Percentiles rank a stretch among this genome's conserved stretches.
phyloP scores from a whole-genome alignment of 2,329 filamentous ascomycete genomes.

The Rutstroemia sp. region DNA sequence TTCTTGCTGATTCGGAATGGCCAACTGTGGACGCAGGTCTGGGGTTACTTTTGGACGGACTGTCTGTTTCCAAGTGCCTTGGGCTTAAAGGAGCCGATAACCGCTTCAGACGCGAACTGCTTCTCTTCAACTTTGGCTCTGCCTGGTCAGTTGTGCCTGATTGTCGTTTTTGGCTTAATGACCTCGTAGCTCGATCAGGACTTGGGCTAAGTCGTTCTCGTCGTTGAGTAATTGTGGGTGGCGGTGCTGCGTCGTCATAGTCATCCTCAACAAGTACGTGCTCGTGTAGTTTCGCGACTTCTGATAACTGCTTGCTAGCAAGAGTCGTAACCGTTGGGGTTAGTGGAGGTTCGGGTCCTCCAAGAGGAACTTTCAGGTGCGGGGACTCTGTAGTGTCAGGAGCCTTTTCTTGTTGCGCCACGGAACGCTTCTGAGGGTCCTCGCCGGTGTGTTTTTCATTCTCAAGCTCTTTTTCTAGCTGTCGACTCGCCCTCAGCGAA shows the following conservation, averaged over 20 bases:
- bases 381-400: conserved; percentile 24
- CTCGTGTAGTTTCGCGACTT: conserved; percentile 15
- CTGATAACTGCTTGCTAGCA: conserved; percentile 18
- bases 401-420: conserved; percentile 16
- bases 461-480: conserved; percentile 36
- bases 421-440: conserved; percentile 13
- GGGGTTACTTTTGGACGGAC: conserved; percentile 34
- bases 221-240: conserved; percentile 59
- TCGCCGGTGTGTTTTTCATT: conserved; percentile 18
- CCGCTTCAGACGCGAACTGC: conserved; percentile 51
- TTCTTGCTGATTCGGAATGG: conserved; percentile 22
- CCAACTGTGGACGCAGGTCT: conserved; percentile 25
- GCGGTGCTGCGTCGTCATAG: conserved; percentile 59
- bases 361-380: conserved; percentile 25
- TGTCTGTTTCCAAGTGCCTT: conserved; percentile 19
- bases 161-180: conserved; percentile 31
- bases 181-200: conserved; percentile 30
- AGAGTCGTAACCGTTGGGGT: conserved; percentile 20
- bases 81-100: conserved; percentile 42
- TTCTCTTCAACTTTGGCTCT: conserved; percentile 44
- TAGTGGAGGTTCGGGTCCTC: conserved; percentile 27
- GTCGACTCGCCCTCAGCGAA: conserved; percentile 41
- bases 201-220: conserved; percentile 34
- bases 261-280: conserved; percentile 14
- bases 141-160: conserved; percentile 41